A percentile compares a stretch with the other conserved stretches of the same genome.
phyloP scores from a whole-genome alignment of 164 flowering plant genomes.

The Cinnamomum micranthum region DNA sequence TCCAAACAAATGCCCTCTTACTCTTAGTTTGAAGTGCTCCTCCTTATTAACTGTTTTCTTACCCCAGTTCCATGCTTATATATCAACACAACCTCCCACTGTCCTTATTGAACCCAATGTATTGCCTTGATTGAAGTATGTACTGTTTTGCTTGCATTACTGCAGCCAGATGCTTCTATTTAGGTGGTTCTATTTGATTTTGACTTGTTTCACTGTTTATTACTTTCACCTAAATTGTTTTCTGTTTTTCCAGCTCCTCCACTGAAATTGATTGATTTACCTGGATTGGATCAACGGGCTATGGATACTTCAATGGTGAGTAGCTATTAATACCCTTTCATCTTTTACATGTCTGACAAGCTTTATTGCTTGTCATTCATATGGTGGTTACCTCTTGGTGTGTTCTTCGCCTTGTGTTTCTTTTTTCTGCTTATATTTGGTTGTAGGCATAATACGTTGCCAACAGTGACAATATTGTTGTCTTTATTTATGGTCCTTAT shows the following conservation, averaged over 20 bases:
- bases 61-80: too few species aligned
- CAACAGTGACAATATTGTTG: background rate
- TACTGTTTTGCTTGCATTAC: constrained; percentile 1
- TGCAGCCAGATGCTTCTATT: background rate
- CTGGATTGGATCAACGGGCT: constrained; percentile 92
- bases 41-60: too few species aligned
- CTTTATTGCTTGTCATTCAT: background rate
- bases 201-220: constrained; percentile 1
- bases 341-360: background rate
- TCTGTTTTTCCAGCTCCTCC: constrained; percentile 75
- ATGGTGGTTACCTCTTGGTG: background rate
- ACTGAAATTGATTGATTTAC: constrained; percentile 85
- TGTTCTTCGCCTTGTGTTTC: background rate
- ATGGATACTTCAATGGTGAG: constrained; percentile 88
- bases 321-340: constrained; percentile 8
- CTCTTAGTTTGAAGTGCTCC: too few species aligned
- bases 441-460: background rate
- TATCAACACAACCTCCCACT: too few species aligned
- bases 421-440: background rate
- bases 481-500: constrained; percentile 5
- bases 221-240: constrained; percentile 4
- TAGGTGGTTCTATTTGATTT: background rate
- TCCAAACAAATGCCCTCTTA: too few species aligned
- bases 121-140: background rate
- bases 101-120: too few species aligned